Conservation (phyloP, 2,329 filamentous ascomycete species). For the Trichoderma simmonsii region DNA sequence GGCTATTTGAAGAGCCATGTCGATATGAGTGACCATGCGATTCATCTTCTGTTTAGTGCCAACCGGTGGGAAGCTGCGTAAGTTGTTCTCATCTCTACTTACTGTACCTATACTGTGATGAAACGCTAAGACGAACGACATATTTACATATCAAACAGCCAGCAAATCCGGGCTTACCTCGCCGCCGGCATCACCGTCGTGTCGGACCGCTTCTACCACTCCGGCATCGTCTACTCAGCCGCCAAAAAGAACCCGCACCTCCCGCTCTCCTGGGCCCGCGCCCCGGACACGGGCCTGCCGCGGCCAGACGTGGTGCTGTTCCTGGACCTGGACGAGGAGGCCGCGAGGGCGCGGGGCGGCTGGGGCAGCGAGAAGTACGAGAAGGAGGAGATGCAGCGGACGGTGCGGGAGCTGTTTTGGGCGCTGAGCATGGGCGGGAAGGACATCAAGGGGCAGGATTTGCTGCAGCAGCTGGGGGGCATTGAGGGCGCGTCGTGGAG, state of each 20-base stretch:
- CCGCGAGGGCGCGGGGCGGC: slow-evolving; percentile 73
- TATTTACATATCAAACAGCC: slow-evolving; percentile 32
- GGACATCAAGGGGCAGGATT: slow-evolving; percentile 30
- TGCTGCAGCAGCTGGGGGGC: slow-evolving; percentile 24
- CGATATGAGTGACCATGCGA: slow-evolving; percentile 80
- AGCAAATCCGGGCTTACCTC: slow-evolving; percentile 53
- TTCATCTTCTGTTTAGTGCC: slow-evolving; percentile 85
- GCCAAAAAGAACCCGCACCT: slow-evolving; percentile 76
- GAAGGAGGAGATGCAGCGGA: slow-evolving; percentile 73
- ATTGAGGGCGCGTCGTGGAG: slow-evolving; percentile 34
- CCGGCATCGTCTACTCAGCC: slow-evolving; percentile 86
- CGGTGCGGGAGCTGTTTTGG: slow-evolving; percentile 73
- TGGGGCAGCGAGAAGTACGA: slow-evolving; percentile 91
- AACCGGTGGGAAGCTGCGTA: slow-evolving; percentile 80
- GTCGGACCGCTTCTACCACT: slow-evolving; percentile 93
- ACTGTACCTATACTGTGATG: neutral
- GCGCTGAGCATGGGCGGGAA: slow-evolving; percentile 48
- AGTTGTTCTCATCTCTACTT: slow-evolving; percentile 27
- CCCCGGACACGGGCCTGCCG: slow-evolving; percentile 81
- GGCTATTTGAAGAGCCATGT: slow-evolving; percentile 70
- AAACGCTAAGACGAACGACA: neutral
- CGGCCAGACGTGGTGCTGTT: slow-evolving; percentile 86
- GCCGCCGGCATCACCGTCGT: slow-evolving; percentile 69
- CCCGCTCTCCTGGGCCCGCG: slow-evolving; percentile 73
- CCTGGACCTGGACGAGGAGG: slow-evolving; percentile 72